A percentile compares a stretch with the other conserved stretches of the same genome.
Conservation (phyloP, 2,329 filamentous ascomycete species). For the Penicillium sp. region DNA sequence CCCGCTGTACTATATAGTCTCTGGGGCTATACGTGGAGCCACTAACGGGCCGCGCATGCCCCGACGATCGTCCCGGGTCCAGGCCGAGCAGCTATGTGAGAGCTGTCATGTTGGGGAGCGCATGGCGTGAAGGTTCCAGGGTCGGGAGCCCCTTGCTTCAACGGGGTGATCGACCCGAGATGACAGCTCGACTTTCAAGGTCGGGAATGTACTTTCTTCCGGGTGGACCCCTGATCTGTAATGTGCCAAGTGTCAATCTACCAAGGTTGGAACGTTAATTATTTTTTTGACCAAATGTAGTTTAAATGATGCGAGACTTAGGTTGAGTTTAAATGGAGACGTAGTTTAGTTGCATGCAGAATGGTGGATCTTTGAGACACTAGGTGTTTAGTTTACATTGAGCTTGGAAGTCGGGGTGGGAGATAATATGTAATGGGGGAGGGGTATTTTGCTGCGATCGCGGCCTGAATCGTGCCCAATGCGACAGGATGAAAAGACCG, state of each 20-base stretch:
- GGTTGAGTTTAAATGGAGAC: not conserved
- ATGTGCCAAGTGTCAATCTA: not conserved
- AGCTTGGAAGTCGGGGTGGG: not conserved
- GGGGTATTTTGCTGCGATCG: not conserved
- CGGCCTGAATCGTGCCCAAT: not conserved
- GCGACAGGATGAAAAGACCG: not conserved
- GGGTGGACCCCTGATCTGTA: not conserved
- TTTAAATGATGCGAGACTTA: not conserved
- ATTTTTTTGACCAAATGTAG: not conserved
- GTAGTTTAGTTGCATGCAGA: not conserved
- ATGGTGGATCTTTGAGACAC: not conserved
- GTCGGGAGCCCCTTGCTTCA: not conserved
- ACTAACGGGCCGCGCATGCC: not conserved
- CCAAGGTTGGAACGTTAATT: not conserved
- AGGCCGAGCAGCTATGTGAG: not conserved
- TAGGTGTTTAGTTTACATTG: not conserved
- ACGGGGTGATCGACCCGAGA: not conserved
- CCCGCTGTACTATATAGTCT: not conserved
- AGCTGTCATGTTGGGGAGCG: not conserved
- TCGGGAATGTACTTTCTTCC: not conserved
- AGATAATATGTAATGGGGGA: not conserved
- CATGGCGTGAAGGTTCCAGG: not conserved
- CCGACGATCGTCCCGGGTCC: not conserved
- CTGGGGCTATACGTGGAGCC: not conserved
- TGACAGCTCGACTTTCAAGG: not conserved